Base-by-base conservation (phyloP, 2,329 filamentous ascomycete species). In the Talaromyces islandicus region DNA sequence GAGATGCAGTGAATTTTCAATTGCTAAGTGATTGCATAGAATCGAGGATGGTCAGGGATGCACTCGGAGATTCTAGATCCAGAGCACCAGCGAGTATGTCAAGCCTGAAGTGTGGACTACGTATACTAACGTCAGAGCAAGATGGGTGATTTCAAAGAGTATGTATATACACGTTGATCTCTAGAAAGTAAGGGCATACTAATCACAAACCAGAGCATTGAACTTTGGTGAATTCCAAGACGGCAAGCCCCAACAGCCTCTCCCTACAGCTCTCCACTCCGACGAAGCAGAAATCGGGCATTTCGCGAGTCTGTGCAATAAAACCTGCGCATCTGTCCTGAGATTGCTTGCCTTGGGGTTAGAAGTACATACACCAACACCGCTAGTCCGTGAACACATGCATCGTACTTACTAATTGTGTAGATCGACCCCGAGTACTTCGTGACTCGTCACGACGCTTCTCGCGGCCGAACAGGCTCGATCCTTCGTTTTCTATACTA, bases 141-240 rank as follows among this genome's bases (percentile, higher is more conserved):
- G 87, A 81, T 87, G 32, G 90, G 91, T 17, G 92, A 96, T 70
- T 91, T 91, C 67, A 96, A 96, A 81, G 91, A 96, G 90, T 92
- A 58, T 21, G n/a, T 38, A 30, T 7, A 4, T 27, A 14, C 14
- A 60, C 52, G 29, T 46, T 21, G n/a, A 27, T 21, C 55, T 29
- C 24, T 6, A 9, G 17, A 29, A 29, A n/a, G 2, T 17, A 7
- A 4, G 2, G 6, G 7, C 19, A 57, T 32, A 50, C 10, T 57
- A 30, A 25, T 14, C 17, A 9, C 11, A 9, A 41, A 38, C 29
- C 50, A 94, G 92, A 78, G 91, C 89, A 41, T 93, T 97, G 81
- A 99, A 97, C 78, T 89, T 97, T 70, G 91, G 88, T 64, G 85
- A 91, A 66, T 96, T 94, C 71, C 71, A 79, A 60, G 67, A 85